A percentile compares a stretch with the other conserved stretches of the same genome.
phyloP scores from a whole-genome alignment of 768 basidiomycete species.

The Tylopilus sp. region DNA sequence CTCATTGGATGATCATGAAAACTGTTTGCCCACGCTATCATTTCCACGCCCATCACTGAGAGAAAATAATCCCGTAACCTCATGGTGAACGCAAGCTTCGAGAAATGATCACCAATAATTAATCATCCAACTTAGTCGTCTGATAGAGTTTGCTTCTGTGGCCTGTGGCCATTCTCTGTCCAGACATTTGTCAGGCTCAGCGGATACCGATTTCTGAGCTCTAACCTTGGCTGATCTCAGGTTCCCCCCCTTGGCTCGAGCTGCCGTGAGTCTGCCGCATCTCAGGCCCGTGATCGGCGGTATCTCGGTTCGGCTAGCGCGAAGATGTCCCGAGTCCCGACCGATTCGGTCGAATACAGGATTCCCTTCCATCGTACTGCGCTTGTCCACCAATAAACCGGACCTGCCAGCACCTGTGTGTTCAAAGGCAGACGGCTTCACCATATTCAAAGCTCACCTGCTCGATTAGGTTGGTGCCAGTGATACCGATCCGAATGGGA shows the following conservation, averaged over 20 bases:
- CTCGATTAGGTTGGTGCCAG: neutral
- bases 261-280: neutral
- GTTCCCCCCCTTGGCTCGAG: too few relatives aligned
- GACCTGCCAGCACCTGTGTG: too few relatives aligned
- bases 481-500: neutral
- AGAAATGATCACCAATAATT: neutral
- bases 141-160: neutral
- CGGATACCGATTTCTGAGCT: too few relatives aligned
- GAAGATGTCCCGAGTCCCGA: slow-evolving; percentile 13
- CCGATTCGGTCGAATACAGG: slow-evolving; percentile 12
- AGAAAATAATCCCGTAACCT: neutral
- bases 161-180: neutral
- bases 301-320: slow-evolving; percentile 3
- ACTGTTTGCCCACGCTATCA: neutral
- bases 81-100: neutral
- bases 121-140: neutral
- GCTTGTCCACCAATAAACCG: neutral
- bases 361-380: slow-evolving; percentile 4
- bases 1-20: neutral
- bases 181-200: neutral
- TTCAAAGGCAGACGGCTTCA: too few relatives aligned
- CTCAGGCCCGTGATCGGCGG: slow-evolving; percentile 24
- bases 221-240: too few relatives aligned
- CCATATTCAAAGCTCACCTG: too few relatives aligned
- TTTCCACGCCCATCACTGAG: neutral